Evolutionary conservation across 768 basidiomycete species (phyloP).

Genomic region (Lactarius quietus): DNA sequence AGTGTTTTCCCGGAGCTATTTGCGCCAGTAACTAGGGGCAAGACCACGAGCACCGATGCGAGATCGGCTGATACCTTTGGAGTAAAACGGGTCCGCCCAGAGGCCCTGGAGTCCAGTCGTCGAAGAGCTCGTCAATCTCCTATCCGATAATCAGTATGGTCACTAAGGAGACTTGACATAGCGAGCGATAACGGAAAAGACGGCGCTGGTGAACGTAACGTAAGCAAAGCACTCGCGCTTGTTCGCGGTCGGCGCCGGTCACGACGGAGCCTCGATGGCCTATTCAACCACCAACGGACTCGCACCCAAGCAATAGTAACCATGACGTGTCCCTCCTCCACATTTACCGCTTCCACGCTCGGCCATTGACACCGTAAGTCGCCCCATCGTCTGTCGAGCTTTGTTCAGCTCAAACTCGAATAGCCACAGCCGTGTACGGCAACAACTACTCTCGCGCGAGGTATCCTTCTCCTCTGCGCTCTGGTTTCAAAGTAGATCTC

Average conservation of each 20-base stretch:
- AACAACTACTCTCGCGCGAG: conserved; percentile 39
- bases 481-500: conserved; percentile 55
- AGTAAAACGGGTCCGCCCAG: conserved; percentile 61
- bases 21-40: too few relatives aligned
- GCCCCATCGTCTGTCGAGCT: too few relatives aligned
- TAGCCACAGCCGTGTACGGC: too few relatives aligned
- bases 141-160: conserved; percentile 46
- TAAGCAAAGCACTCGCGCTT: background rate
- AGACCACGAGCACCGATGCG: conserved; percentile 68
- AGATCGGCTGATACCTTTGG: conserved; percentile 63
- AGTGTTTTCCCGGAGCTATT: conserved; percentile 84
- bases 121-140: conserved; percentile 97
- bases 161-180: conserved; percentile 63
- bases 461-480: conserved; percentile 71
- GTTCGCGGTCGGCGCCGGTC: background rate
- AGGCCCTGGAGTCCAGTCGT: conserved; percentile 91
- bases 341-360: conserved; percentile 39
- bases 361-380: too few relatives aligned
- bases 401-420: too few relatives aligned
- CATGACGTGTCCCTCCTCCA: conserved; percentile 39
- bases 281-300: conserved; percentile 32
- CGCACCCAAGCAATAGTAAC: conserved; percentile 32
- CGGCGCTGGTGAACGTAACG: too few relatives aligned
- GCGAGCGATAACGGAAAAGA: too few relatives aligned
- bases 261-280: conserved; percentile 30